Percentiles rank a stretch among this genome's conserved stretches.
Conservation (phyloP, 192 early-diverging fungal genomes). For the Dissophora ornata region DNA sequence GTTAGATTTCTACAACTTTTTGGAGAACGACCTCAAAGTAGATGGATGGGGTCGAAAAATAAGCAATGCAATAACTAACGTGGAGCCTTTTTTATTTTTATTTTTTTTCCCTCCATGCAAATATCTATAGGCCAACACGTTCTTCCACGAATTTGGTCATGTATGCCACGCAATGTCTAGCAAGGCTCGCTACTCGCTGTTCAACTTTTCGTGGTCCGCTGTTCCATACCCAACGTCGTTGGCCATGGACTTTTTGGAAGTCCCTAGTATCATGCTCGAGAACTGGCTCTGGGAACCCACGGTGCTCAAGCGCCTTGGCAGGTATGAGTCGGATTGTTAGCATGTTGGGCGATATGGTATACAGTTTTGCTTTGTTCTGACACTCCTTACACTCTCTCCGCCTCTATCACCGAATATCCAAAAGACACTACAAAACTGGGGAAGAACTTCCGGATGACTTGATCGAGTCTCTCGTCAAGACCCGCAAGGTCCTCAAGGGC, state of each 20-base stretch:
- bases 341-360: too few relatives aligned
- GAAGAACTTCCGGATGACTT: conserved; percentile 78
- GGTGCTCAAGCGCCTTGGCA: conserved; percentile 56
- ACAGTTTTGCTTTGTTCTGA: too few relatives aligned
- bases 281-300: conserved; percentile 81
- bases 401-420: too few relatives aligned
- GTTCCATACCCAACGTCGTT: conserved; percentile 82
- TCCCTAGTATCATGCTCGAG: conserved; percentile 91
- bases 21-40: too few relatives aligned
- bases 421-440: conserved; percentile 78
- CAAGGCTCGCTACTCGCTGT: conserved; percentile 62
- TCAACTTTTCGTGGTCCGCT: conserved; percentile 78
- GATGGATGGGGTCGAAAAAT: too few relatives aligned
- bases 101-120: too few relatives aligned
- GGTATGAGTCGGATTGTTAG: too few relatives aligned
- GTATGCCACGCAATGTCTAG: conserved; percentile 60
- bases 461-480: conserved; percentile 72
- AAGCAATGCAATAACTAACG: too few relatives aligned
- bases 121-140: conserved; percentile 59
- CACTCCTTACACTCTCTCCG: too few relatives aligned
- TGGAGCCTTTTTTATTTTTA: too few relatives aligned
- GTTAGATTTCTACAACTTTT: conserved; percentile 53
- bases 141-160: conserved; percentile 87
- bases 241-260: conserved; percentile 90
- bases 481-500: conserved; percentile 82